A percentile compares a stretch with the other conserved stretches of the same genome.
Conservation (phyloP, 805 yeast genomes). For the Lachancea meyersii region DNA sequence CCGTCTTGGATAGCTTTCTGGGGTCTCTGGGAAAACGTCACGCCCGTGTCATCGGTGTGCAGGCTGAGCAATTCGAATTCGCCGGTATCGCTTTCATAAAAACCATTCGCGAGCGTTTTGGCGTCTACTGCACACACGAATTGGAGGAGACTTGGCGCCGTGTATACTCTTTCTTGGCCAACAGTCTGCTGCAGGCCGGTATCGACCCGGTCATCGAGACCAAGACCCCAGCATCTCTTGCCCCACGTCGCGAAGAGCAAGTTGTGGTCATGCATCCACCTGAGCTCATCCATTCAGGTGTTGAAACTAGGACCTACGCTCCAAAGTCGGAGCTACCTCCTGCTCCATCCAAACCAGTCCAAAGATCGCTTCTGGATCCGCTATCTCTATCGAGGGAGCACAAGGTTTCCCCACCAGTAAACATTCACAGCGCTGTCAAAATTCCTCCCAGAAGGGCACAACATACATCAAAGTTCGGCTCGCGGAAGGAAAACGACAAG, state of each 20-base stretch:
- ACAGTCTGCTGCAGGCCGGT: conserved; percentile 52
- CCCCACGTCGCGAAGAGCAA: neutral
- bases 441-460: neutral
- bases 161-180: conserved; percentile 60
- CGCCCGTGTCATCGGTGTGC: conserved; percentile 67
- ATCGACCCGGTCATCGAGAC: conserved; percentile 33
- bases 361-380: conserved; percentile 1
- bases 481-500: conserved; percentile 2
- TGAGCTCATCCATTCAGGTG: neutral
- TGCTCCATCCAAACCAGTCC: neutral
- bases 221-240: neutral
- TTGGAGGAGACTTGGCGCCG: conserved; percentile 67
- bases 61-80: conserved; percentile 56
- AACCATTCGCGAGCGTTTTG: conserved; percentile 62
- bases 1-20: conserved; percentile 52
- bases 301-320: neutral
- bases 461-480: neutral
- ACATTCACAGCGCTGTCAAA: neutral
- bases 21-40: conserved; percentile 66
- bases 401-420: neutral
- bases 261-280: conserved; percentile 1
- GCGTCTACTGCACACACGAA: conserved; percentile 47
- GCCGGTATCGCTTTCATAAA: conserved; percentile 69
- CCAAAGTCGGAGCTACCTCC: neutral
- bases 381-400: neutral